Conservation (phyloP, 2,329 filamentous ascomycete species). For the Leptographium wingfieldii region DNA sequence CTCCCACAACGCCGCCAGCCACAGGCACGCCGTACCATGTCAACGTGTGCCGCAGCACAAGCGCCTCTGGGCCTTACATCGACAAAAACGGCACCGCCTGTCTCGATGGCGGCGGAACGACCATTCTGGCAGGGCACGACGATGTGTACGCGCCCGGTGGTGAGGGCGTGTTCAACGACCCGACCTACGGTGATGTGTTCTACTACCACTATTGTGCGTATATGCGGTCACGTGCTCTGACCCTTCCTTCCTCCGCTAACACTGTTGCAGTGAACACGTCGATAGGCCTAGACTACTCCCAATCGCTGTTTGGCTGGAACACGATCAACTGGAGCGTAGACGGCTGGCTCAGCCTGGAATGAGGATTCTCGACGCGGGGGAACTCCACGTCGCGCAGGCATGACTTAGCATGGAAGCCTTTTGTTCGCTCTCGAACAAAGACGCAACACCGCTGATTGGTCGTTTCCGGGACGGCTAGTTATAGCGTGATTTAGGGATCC, state of each 20-base stretch:
- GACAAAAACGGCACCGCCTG: slow-evolving; percentile 43
- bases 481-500: not conserved
- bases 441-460: no score
- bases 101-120: slow-evolving; percentile 41
- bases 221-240: not conserved
- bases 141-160: slow-evolving; percentile 50
- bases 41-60: slow-evolving; percentile 46
- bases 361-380: no score
- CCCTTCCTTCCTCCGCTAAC: not conserved
- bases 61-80: slow-evolving; percentile 40
- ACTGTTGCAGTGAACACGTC: not conserved
- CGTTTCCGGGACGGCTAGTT: not conserved
- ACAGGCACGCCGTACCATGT: slow-evolving; percentile 47
- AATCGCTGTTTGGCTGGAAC: not conserved
- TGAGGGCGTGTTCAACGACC: slow-evolving; percentile 43
- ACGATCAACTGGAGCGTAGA: not conserved
- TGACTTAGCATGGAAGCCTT: no score
- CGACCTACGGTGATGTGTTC: slow-evolving; percentile 31
- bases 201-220: slow-evolving; percentile 47
- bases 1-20: not conserved
- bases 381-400: no score
- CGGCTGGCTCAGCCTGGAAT: not conserved
- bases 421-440: no score
- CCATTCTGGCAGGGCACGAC: slow-evolving; percentile 43
- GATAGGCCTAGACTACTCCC: not conserved